A percentile compares a stretch with the other conserved stretches of the same genome.
Evolutionary conservation across 345 rosid species (phyloP).

Genomic region (Lumnitzera racemosa): DNA sequence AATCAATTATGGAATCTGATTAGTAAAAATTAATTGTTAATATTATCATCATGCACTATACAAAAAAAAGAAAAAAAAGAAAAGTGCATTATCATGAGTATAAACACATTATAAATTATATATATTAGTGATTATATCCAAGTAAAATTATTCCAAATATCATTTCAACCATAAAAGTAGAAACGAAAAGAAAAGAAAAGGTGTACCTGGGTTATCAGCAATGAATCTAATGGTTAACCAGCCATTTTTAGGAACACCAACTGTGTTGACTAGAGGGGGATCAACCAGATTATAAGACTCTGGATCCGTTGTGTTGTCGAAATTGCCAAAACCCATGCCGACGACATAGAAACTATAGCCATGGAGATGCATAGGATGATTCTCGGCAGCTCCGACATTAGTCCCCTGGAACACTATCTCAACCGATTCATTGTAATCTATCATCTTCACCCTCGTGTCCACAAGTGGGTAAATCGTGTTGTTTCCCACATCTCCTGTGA

Average conservation of each 20-base stretch:
- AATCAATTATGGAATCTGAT: too few relatives aligned
- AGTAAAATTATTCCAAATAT: too few relatives aligned
- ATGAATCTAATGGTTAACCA: constrained; percentile 26
- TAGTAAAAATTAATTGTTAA: too few relatives aligned
- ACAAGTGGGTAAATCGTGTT: not conserved
- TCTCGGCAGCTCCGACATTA: constrained; percentile 13
- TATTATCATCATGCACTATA: too few relatives aligned
- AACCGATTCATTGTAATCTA: constrained; percentile 25
- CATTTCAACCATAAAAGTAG: too few relatives aligned
- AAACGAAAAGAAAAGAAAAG: too few relatives aligned
- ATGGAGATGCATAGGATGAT: constrained; percentile 43
- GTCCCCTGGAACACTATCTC: constrained; percentile 42
- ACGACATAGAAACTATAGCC: constrained; percentile 39
- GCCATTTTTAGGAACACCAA: constrained; percentile 20
- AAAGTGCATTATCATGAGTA: too few relatives aligned
- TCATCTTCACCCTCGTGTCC: constrained; percentile 23
- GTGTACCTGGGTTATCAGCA: constrained; percentile 30
- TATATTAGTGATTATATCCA: too few relatives aligned
- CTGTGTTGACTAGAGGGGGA: constrained; percentile 33
- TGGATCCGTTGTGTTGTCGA: constrained; percentile 19
- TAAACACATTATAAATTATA: too few relatives aligned
- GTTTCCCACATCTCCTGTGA: constrained; percentile 20
- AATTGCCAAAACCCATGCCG: constrained; percentile 30
- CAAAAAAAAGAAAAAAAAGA: too few relatives aligned
- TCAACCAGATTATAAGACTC: constrained; percentile 22